phyloP scores from a whole-genome alignment of 2,329 filamentous ascomycete species.

The Graphilbum ipis-grandicollis region DNA sequence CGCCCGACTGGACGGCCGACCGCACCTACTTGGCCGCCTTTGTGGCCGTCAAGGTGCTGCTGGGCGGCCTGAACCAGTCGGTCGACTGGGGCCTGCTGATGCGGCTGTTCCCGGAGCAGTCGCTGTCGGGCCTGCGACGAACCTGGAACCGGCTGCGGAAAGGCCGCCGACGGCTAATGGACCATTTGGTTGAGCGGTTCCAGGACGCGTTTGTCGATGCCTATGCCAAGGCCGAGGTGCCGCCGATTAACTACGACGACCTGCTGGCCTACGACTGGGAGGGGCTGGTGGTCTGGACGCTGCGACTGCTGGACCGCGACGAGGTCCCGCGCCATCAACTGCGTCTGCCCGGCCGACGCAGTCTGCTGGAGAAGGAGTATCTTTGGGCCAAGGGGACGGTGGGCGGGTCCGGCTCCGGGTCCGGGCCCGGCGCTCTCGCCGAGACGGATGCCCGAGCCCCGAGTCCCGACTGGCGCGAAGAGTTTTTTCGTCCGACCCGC shows the following conservation, averaged over 20 bases:
- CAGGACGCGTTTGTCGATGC: slow-evolving; percentile 47
- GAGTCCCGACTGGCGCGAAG: slow-evolving; percentile 32
- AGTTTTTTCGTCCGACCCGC: slow-evolving; percentile 34
- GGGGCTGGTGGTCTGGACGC: slow-evolving; percentile 47
- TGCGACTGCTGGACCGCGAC: slow-evolving; percentile 29
- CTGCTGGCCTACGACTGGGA: slow-evolving; percentile 52
- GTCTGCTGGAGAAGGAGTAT: slow-evolving; percentile 27
- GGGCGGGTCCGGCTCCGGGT: not conserved
- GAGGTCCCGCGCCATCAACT: too few species aligned
- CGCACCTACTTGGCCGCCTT: slow-evolving; percentile 35
- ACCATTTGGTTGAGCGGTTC: slow-evolving; percentile 43
- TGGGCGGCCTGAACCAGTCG: slow-evolving; percentile 40
- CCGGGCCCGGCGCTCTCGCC: slow-evolving; percentile 9
- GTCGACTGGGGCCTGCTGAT: slow-evolving; percentile 45
- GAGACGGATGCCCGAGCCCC: slow-evolving; percentile 5
- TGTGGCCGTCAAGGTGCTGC: slow-evolving; percentile 36
- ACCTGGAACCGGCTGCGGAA: slow-evolving; percentile 37
- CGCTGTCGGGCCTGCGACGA: slow-evolving; percentile 31
- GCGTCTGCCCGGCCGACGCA: too few species aligned
- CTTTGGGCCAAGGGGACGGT: slow-evolving; percentile 13
- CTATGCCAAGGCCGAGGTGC: slow-evolving; percentile 44
- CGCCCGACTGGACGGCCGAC: slow-evolving; percentile 25
- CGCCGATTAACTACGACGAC: slow-evolving; percentile 44
- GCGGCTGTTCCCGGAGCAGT: slow-evolving; percentile 35
- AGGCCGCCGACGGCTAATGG: slow-evolving; percentile 33